Percentiles rank a stretch among this genome's conserved stretches.
Conservation (phyloP, 176 grass and related monocot species). For the Bromus sterilis region DNA sequence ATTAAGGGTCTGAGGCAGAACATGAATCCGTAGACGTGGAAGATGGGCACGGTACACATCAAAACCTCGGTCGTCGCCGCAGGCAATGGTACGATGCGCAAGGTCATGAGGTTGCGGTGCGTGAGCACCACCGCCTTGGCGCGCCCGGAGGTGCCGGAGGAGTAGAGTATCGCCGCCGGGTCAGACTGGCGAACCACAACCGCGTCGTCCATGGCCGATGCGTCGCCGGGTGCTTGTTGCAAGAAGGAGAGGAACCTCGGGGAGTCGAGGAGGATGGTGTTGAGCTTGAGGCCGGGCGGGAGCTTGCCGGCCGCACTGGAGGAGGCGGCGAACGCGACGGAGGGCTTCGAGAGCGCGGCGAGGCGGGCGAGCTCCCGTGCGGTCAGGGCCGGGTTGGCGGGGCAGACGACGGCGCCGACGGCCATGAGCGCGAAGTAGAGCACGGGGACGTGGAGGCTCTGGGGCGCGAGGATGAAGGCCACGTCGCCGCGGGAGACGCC, state of each 20-base stretch:
- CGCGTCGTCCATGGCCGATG: not conserved
- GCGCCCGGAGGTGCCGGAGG: constrained; percentile 37
- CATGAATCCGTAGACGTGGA: constrained; percentile 38
- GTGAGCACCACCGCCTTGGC: constrained; percentile 28
- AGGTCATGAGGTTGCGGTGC: constrained; percentile 47
- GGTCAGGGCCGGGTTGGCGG: constrained; percentile 39
- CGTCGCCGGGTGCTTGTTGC: not conserved
- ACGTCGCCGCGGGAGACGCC: constrained; percentile 36
- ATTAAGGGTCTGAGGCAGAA: constrained; percentile 22
- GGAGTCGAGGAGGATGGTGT: constrained; percentile 23
- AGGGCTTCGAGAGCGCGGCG: constrained; percentile 35
- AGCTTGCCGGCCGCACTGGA: constrained; percentile 1
- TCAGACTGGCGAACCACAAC: constrained; percentile 24
- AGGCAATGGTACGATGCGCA: no score
- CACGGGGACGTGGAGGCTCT: constrained; percentile 26
- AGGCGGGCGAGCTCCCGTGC: constrained; percentile 20
- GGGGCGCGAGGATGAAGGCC: constrained; percentile 33
- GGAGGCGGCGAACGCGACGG: constrained; percentile 31
- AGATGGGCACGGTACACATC: constrained; percentile 33
- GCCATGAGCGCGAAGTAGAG: constrained; percentile 52
- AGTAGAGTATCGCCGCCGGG: constrained; percentile 35
- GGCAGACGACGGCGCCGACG: constrained; percentile 41
- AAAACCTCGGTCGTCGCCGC: no score
- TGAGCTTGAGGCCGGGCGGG: constrained; percentile 2
- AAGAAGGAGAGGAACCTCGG: constrained; percentile 13